A percentile compares a stretch with the other conserved stretches of the same genome.
phyloP scores from a whole-genome alignment of 352 stramenopile species.

The Globisporangium paroecandrum region DNA sequence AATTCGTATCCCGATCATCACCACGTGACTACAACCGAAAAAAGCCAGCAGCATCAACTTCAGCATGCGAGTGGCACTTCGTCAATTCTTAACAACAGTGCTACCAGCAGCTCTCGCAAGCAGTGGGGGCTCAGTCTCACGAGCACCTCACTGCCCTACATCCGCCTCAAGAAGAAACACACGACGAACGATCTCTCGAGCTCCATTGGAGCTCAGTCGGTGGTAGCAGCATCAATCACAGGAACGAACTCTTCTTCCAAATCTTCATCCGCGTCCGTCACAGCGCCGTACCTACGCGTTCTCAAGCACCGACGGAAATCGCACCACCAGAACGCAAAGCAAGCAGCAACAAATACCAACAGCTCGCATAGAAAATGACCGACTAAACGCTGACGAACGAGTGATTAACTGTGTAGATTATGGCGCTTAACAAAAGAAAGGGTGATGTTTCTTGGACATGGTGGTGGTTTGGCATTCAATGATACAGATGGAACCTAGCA shows the following conservation, averaged over 20 bases:
- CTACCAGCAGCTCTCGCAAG: slow-evolving; percentile 17
- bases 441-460: not conserved
- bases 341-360: slow-evolving; percentile 13
- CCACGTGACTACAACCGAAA: not conserved
- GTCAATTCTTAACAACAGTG: not conserved
- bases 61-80: not conserved
- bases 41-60: not conserved
- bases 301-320: slow-evolving; percentile 61
- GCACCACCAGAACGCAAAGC: slow-evolving; percentile 14
- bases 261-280: slow-evolving; percentile 17
- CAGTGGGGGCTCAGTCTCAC: slow-evolving; percentile 61
- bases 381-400: too few relatives aligned
- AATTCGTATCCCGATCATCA: not conserved
- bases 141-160: slow-evolving; percentile 60
- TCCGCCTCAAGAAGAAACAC: slow-evolving; percentile 65
- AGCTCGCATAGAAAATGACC: slow-evolving; percentile 2
- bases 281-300: slow-evolving; percentile 69
- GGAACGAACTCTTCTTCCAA: not conserved
- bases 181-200: slow-evolving; percentile 19
- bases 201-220: not conserved
- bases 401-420: not conserved
- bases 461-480: too few relatives aligned
- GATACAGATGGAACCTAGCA: too few relatives aligned
- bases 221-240: not conserved
- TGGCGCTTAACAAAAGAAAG: not conserved